Evolutionary conservation across 257 asterid genomes (phyloP), one percentile per base, ranked within the genome.

Genomic region (Gynochthodes officinalis): DNA sequence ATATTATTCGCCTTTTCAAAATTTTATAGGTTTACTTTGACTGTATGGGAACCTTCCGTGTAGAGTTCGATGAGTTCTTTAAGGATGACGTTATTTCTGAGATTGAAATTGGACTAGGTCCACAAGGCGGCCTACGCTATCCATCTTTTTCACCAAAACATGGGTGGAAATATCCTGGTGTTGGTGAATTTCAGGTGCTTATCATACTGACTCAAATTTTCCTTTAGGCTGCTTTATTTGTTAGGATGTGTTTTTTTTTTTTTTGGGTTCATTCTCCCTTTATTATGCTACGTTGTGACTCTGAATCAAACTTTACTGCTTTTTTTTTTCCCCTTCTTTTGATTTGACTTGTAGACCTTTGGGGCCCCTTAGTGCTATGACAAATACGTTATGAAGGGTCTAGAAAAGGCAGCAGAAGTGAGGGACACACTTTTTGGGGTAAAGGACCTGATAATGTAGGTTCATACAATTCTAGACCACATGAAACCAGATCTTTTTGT

Each of bases 351-450:
- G n/a, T n/a, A n/a, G 40, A 50, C 33, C 8, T 39, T 39, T 60
- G 13, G n/a, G n/a, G n/a, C n/a, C n/a, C n/a, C n/a, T n/a, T n/a
- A 91, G 97, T 89, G 96, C 80, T 91, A 87, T 18, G 98, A 92
- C 83, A 83, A 90, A 79, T 84, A 92, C 70, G 53, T 90, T 84
- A 76, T 69, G 70, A 85, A 81, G 75, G 88, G 89, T 62, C 88
- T 90, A 55, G 67, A 73, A 18, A 81, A 78, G 48, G 85, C 87
- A 6, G 89, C 96, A 27, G 80, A 82, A 44, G 78, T 78, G 67
- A 85, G 83, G 96, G 96, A 74, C 88, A 90, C 28, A 67, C 82
- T 0, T 87, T 86, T 52, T 87, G 90, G 94, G 90, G 83, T 78
- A 78, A 59, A 44, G 82, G 84, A 1, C 96, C 98, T 7, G 88